Base-by-base conservation (phyloP, 352 stramenopile species). In the Aphanomyces euteiches region DNA sequence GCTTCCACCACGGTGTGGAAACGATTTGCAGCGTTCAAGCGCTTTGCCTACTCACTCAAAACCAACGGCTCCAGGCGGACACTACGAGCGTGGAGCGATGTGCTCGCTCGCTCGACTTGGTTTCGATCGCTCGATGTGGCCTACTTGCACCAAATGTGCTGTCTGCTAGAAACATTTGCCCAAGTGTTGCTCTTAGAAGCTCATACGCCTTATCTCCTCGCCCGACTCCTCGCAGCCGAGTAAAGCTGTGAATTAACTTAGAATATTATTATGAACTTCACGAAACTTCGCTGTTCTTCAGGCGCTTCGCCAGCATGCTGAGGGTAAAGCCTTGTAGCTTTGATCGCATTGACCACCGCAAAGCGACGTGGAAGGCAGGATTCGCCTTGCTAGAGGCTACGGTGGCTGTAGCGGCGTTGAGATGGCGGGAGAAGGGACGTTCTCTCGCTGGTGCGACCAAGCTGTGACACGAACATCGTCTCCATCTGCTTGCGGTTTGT, bases 111-210 rank as follows among this genome's bases (percentile, higher is more conserved):
- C 17, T 89, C 83, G 65, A 80, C 84, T 47, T 94, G 86, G 86
- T 92, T 94, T 74, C 87, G 91, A 73, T 85, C 84, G 15, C 79
- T 94, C 19, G 86, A 94, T 73, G 76, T 94, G 13, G 85, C 73
- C 69, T 94, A 94, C 76, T 69, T 94, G 66, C 86, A 94, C 75
- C 75, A 82, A 72, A 83, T 85, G n/a, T 94, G 84, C 76, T 78
- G 77, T 39, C 72, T 88, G 75, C 75, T 94, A 15, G 86, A 94
- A 70, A 76, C 85, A 54, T 94, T 94, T 69, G 80, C 83, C 0
- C 81, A 94, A 72, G 77, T 78, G 53, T 70, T 94, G 53, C 75
- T 94, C 40, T 73, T 91, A 45, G 86, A 94, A 76, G 86, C 81
- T 75, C 77, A 81, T 1, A 89, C 83, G 59, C 83, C 84, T 0